Evolutionary conservation across 2,329 filamentous ascomycete genomes (phyloP), one percentile per base, ranked within the genome.

Genomic region (Fusarium napiforme): DNA sequence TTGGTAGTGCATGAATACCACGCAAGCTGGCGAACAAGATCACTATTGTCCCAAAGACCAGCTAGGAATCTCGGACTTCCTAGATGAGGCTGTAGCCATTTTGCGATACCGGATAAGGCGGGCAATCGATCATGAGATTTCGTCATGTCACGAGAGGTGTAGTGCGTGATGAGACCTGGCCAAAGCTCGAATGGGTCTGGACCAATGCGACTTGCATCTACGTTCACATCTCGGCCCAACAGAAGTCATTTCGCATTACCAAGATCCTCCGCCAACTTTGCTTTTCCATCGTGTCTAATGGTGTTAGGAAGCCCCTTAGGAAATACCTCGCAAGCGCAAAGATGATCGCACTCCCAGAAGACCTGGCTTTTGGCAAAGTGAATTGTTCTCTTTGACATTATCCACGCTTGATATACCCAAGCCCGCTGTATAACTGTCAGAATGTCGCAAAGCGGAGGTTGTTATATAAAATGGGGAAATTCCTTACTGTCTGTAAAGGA

Each of bases 381-480:
- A 8, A 34, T 23, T 1, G 47, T 50, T 50, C 47, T 34, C 4
- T 50, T 50, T 1, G 30, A 50, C 47, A 50, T 50, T 2, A 34
- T 5, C 47, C 47, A 34, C 10, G 23, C 47, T 23, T 50, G 15
- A 1, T 50, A 5, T 0, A 34, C 30, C 47, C 47, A 50, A 4
- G 15, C 30, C 4, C 21, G 28, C 30, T 50, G 10, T 2, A 2
- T 23, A 3, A 11, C 30, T n/a, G 10, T 49, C 10, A 49, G 26
- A n/a, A 30, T 49, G 19, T 30, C 14, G 10, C 6, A 0, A 5
- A 2, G n/a, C 6, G 14, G 19, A 9, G 2, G 3, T 16, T 16
- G 9, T 16, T 16, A 7, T 0, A 16, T 0, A n/a, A 1, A 16
- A 16, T 11, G 5, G 7, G 43, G 18, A 21, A 4, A 12, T 12